These are phyloP conservation scores for Arachis hypogaea DNA, from an alignment of 306 rosid genomes.

Conservation along the genomic window DNA sequence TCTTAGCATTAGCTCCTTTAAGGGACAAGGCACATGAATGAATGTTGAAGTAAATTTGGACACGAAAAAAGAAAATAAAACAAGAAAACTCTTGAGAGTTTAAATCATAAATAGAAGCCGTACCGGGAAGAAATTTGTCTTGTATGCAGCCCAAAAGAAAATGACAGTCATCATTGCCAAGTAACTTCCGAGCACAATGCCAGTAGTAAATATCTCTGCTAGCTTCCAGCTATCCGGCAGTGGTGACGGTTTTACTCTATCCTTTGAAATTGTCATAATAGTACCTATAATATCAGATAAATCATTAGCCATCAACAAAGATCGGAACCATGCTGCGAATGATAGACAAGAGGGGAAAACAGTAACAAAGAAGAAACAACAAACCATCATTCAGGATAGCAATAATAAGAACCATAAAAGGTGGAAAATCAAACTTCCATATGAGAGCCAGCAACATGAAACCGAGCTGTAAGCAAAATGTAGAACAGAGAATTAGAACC, in stretches of 20 bases:
- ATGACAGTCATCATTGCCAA: conserved; percentile 98
- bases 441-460: conserved; percentile 96
- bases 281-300: conserved; percentile 63
- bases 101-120: conserved; percentile 20
- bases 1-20: conserved; percentile 6
- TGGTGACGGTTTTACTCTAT: conserved; percentile 95
- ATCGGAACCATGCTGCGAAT: not conserved
- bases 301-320: conserved; percentile 22
- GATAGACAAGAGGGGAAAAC: not conserved
- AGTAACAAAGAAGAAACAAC: conserved; percentile 44
- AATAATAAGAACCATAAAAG: conserved; percentile 96
- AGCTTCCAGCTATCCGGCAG: conserved; percentile 99
- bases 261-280: conserved; percentile 97
- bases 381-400: conserved; percentile 96
- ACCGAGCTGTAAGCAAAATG: conserved; percentile 77
- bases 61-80: not conserved
- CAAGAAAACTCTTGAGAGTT: not conserved
- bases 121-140: conserved; percentile 94
- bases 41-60: conserved; percentile 16
- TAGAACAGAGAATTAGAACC: conserved; percentile 31
- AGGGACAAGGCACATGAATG: conserved; percentile 18
- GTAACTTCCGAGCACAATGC: conserved; percentile 89
- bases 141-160: conserved; percentile 97
- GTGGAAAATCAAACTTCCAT: conserved; percentile 97
- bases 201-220: conserved; percentile 91